Base-by-base conservation (phyloP, 202 grass and related monocot genomes). In the Panicum hallii region DNA sequence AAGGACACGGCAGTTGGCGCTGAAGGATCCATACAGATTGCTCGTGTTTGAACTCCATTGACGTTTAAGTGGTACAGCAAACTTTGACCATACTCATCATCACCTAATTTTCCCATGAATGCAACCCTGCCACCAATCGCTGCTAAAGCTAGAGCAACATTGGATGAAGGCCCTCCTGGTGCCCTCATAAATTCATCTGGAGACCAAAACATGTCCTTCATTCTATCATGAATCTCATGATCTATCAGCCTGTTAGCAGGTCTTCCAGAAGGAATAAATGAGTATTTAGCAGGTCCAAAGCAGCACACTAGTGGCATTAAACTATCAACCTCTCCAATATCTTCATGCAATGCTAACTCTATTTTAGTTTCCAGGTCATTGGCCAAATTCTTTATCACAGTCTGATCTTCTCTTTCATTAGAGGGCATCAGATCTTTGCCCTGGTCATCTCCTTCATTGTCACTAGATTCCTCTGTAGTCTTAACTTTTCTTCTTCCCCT, bases 21-120 rank as follows among this genome's bases (percentile, higher is more conserved):
- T 83, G 87, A 92, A 78, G 57, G 34, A 56, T 94, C 82, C 75
- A 92, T 75, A 48, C 55, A 75, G 70, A 94, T 52, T 32, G 92
- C 77, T 73, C 92, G 79, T 86, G 92, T 94, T 81, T 91, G 92
- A 92, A 94, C 87, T 80, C 88, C 84, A 5, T 90, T 92, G 32
- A 83, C 13, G 42, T 94, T 94, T 60, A 94, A 83, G 80, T 90
- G 77, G 83, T 92, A 92, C 67, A 94, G 9, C 63, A 92, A 74
- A 82, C 86, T 92, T 78, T 94, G 84, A 70, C 92, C 92, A 60
- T 90, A 92, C 32, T 94, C 92, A 74, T 94, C 92, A 83, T 94
- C 92, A 16, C 92, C 92, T 86, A 94, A 84, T 83, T 94, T 94
- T 67, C 92, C 92, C 92, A 94, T 94, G 74, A 94, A 94, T 75